Base-by-base conservation (phyloP, 164 flowering plant genomes). In the Protea cynaroides region DNA sequence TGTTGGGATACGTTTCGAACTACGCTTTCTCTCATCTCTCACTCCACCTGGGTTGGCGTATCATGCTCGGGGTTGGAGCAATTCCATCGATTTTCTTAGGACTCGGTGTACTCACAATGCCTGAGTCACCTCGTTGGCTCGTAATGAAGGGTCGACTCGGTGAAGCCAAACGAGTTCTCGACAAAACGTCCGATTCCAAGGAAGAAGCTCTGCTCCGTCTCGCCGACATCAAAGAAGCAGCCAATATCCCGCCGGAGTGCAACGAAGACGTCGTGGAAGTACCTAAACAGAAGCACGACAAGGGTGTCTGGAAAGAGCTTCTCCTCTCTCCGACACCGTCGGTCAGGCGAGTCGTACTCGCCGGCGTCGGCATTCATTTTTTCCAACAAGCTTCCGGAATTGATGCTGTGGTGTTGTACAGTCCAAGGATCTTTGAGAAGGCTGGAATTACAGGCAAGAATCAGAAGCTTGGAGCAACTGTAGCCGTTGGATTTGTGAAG, bases 41-140 rank as follows among this genome's bases (percentile, higher is more conserved):
- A 7, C 11, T 11, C 0, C 36, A 62, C 51, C 25, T 71, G 8
- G 59, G 73, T 1, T 75, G 78, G 78, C 63, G 78, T 11, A 21
- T 75, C 14, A 75, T 75, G 79, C 65, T 75, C 29, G 79, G 79
- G 8, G 17, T 69, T 10, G 79, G 73, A 11, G 69, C 65, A 8
- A 21, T 71, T 37, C 69, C 73, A 6, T 55, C 73, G 6, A 21
- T 65, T 23, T 55, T 65, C 60, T 25, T 70, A 1, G 63, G 58
- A 25, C 4, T 70, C 54, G 72, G 65, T 11, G 72, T 74, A 21
- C 62, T 76, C 8, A n/a, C 58, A 61, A 76, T 79, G 80, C 82
- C 82, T 49, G 82, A 79, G 62, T 79, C 82, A 3, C 82, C 82
- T 7, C 66, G 82, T n/a, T 79, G 82, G 82, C 76, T 76, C 34